These are phyloP conservation scores for Mrakia blollopis DNA, from an alignment of 768 basidiomycete genomes.

Conservation along the genomic window DNA sequence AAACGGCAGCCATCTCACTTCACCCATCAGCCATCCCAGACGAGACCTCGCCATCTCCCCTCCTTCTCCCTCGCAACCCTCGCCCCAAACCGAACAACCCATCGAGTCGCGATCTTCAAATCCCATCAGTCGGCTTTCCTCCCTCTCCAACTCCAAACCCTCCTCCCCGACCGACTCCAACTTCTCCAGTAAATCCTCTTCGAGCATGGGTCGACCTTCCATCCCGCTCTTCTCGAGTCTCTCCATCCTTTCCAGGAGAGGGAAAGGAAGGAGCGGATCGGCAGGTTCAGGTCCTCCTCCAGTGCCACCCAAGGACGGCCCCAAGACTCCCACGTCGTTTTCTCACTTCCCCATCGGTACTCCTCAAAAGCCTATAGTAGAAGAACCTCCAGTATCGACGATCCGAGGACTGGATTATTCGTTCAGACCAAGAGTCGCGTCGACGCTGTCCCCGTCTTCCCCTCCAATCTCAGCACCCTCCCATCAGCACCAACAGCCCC, in stretches of 20 bases:
- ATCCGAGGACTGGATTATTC: background rate
- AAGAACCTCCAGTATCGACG: background rate
- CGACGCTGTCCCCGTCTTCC: background rate
- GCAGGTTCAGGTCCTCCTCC: background rate
- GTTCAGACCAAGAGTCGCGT: background rate
- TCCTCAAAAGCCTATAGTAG: background rate
- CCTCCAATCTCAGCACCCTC: background rate
- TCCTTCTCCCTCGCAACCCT: background rate
- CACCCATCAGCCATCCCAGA: background rate
- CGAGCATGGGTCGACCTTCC: conserved; percentile 9
- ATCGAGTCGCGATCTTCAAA: background rate
- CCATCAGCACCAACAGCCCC: background rate
- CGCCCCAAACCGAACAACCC: too few species aligned
- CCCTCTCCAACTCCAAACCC: background rate
- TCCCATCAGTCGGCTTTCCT: conserved; percentile 9
- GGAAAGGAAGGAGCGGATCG: conserved; percentile 3
- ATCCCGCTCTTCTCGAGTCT: conserved; percentile 15
- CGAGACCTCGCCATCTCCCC: background rate
- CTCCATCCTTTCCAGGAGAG: background rate
- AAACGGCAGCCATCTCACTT: background rate
- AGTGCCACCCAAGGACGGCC: background rate
- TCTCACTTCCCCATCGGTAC: conserved; percentile 8
- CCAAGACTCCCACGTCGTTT: background rate
- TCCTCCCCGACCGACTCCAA: background rate
- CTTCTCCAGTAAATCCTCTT: background rate